Evolutionary conservation across 768 basidiomycete genomes (phyloP).

Genomic region (Rhizopogon vulgaris): DNA sequence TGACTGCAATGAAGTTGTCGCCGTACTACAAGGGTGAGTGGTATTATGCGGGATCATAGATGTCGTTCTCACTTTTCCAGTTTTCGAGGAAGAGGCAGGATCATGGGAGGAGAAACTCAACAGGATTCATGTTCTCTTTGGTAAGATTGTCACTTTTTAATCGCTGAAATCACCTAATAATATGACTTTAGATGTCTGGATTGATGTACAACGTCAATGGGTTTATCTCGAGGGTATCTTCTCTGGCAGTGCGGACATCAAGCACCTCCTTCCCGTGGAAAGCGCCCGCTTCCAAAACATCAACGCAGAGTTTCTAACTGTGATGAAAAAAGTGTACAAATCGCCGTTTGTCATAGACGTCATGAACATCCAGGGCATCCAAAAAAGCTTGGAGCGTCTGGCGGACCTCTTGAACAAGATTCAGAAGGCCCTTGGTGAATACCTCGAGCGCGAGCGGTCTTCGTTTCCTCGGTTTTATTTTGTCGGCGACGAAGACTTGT

Average conservation of each 20-base stretch:
- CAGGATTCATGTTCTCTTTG: conserved; percentile 93
- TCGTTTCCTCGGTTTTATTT: conserved; percentile 99
- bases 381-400: conserved; percentile 95
- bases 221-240: conserved; percentile 99
- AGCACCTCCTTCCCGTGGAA: conserved; percentile 96
- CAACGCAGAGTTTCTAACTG: conserved; percentile 94
- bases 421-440: conserved; percentile 98
- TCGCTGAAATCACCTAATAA: background rate
- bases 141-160: conserved; percentile 32
- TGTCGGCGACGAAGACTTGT: conserved; percentile 95
- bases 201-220: conserved; percentile 99
- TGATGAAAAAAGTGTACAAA: conserved; percentile 99
- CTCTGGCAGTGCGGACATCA: conserved; percentile 99
- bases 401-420: conserved; percentile 97
- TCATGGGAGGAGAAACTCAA: conserved; percentile 98
- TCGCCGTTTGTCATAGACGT: conserved; percentile 97
- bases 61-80: conserved; percentile 30
- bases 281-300: conserved; percentile 98
- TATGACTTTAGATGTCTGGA: conserved; percentile 79
- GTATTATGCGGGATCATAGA: background rate
- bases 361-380: conserved; percentile 91
- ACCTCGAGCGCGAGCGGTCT: conserved; percentile 93
- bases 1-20: conserved; percentile 95
- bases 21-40: conserved; percentile 91
- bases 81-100: conserved; percentile 88